A percentile compares a stretch with the other conserved stretches of the same genome.
Evolutionary conservation across 2,329 filamentous ascomycete genomes (phyloP).

Genomic region (Calonectria honghensis): DNA sequence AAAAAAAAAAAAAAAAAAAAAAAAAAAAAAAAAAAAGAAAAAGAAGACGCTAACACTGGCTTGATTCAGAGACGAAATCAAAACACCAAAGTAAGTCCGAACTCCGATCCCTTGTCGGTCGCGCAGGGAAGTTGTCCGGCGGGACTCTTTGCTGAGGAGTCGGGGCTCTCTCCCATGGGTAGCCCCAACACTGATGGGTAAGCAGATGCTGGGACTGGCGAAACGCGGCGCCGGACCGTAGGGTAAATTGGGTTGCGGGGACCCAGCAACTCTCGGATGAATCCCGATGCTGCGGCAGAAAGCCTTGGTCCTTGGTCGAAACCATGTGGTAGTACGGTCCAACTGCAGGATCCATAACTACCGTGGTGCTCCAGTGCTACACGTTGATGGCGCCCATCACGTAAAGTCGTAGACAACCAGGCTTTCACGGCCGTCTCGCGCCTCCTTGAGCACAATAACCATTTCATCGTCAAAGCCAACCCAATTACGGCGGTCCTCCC

Average conservation of each 20-base stretch:
- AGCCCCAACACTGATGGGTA: not conserved
- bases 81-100: constrained; percentile 18
- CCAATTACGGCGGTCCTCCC: constrained; percentile 75
- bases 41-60: constrained; percentile 41
- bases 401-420: constrained; percentile 93
- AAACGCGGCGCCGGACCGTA: not conserved
- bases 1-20: too few species aligned
- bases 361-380: constrained; percentile 14
- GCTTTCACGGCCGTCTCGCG: constrained; percentile 79
- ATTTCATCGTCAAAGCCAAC: constrained; percentile 94
- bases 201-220: not conserved
- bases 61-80: constrained; percentile 23
- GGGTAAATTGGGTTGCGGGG: constrained; percentile 6
- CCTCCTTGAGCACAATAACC: constrained; percentile 89
- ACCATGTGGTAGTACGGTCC: constrained; percentile 12
- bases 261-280: not conserved
- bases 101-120: constrained; percentile 20
- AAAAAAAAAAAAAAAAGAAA: constrained; percentile 10
- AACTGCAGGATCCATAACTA: not conserved
- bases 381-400: constrained; percentile 48
- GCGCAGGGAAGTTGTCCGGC: not conserved
- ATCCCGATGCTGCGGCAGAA: constrained; percentile 1
- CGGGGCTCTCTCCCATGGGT: not conserved
- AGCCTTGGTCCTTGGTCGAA: constrained; percentile 5
- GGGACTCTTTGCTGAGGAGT: not conserved